These are phyloP conservation scores for Funneliformis geosporum DNA, from an alignment of 192 early-diverging fungal genomes.

Conservation along the genomic window DNA sequence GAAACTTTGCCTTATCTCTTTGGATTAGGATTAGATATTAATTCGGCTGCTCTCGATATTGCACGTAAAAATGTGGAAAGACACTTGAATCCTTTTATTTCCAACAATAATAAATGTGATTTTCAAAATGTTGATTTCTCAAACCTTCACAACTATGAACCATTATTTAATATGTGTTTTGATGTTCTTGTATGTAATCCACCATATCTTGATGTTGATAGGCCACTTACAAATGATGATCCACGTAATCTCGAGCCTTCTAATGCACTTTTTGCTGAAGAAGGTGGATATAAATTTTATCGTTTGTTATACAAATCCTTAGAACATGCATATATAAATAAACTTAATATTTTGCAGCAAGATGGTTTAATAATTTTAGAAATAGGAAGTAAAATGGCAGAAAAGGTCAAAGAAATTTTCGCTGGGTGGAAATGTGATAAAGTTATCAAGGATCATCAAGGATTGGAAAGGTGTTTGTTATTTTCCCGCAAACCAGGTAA, in stretches of 20 bases:
- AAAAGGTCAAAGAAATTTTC: slow-evolving; percentile 20
- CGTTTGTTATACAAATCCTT: neutral
- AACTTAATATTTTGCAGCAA: neutral
- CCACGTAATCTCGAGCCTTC: slow-evolving; percentile 1
- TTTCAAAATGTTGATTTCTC: slow-evolving; percentile 10
- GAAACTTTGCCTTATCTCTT: neutral
- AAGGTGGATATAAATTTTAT: slow-evolving; percentile 10
- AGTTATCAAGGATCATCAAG: slow-evolving; percentile 18
- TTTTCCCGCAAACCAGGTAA: neutral
- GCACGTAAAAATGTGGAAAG: slow-evolving; percentile 10
- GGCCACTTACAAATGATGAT: neutral
- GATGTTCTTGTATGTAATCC: slow-evolving; percentile 24
- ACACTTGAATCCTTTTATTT: neutral
- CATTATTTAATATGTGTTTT: neutral
- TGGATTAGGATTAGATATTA: slow-evolving; percentile 25
- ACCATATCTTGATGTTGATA: slow-evolving; percentile 15
- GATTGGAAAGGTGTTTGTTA: slow-evolving; percentile 14
- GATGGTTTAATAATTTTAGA: slow-evolving; percentile 3
- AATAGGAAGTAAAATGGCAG: slow-evolving; percentile 8
- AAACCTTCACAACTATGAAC: neutral
- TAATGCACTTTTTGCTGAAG: neutral
- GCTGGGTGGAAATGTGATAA: slow-evolving; percentile 14
- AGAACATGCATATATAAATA: neutral
- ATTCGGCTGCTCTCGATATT: neutral
- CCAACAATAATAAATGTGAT: neutral